Base-by-base conservation (phyloP, 257 asterid species). In the Ophiorrhiza pumila region DNA sequence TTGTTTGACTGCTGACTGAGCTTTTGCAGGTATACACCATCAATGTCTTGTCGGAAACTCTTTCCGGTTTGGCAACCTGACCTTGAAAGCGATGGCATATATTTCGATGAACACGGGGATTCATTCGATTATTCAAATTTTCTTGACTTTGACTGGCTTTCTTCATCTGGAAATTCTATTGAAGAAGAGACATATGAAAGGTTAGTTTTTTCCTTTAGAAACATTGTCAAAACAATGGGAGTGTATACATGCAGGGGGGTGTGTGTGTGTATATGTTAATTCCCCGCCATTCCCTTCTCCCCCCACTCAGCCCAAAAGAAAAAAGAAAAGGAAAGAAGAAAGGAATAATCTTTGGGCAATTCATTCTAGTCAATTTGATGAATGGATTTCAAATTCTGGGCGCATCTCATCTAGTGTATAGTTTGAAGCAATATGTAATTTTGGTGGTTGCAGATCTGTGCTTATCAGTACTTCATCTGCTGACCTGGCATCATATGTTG, bases 141-240 rank as follows among this genome's bases (percentile, higher is more conserved):
- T 83, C 80, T 92, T 39, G 88, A 88, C 71, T 76, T 85, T 23
- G 98, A 90, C 65, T 85, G 92, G 91, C 85, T 95, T 68, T 91
- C 99, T 75, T 88, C 97, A n/a, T 87, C 96, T 27, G 96, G 93
- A 31, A 90, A 92, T 79, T 95, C 98, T 7, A 87, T 94, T 55
- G 99, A 95, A 77, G 99, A 92, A 46, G 96, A 93, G 34, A 75
- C 84, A n/a, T 86, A 75, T 23, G 97, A 88, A 73, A 85, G 97
- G 99, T 94, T 78, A 68, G 22, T 18, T 25, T n/a, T 74, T 42
- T 53, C 4, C 25, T 29, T 35, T 20, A n/a, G 59, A 25, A 47
- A 17, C 43, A 47, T 49, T 37, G 9, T 57, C 29, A 42, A 45
- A 47, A 29, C 46, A 29, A 8, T 18, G 71, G 23, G 66, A 32